A percentile compares a stretch with the other conserved stretches of the same genome.
Conservation (phyloP, 768 basidiomycete species). For the Hebeloma cylindrosporum region DNA sequence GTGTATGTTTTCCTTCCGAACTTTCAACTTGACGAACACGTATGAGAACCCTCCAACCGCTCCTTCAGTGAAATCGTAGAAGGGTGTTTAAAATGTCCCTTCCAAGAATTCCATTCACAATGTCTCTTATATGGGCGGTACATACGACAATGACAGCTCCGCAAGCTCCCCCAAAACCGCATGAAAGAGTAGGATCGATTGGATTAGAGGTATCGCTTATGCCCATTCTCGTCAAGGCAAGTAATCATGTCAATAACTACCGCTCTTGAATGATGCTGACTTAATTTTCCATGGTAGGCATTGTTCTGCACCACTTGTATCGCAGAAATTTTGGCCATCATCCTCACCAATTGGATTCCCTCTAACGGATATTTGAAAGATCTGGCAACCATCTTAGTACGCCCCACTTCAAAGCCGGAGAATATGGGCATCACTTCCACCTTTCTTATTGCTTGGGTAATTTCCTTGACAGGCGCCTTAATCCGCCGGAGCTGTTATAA, state of each 20-base stretch:
- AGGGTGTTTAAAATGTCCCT: slow-evolving; percentile 15
- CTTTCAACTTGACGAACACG: too few relatives aligned
- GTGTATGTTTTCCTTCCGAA: too few relatives aligned
- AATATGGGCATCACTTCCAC: slow-evolving; percentile 7
- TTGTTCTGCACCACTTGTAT: slow-evolving; percentile 20
- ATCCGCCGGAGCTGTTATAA: slow-evolving; percentile 18
- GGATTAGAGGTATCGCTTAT: slow-evolving; percentile 22
- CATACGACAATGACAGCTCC: slow-evolving; percentile 28
- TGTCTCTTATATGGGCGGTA: slow-evolving; percentile 27
- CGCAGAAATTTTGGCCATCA: slow-evolving; percentile 17
- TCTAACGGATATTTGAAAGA: slow-evolving; percentile 3
- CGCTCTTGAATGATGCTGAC: not conserved
- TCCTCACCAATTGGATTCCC: slow-evolving; percentile 16
- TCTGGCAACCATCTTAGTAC: slow-evolving; percentile 6
- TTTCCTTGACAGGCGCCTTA: slow-evolving; percentile 9
- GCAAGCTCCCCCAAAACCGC: slow-evolving; percentile 20
- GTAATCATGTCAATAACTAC: slow-evolving; percentile 1
- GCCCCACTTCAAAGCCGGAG: not conserved
- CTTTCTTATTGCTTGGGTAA: slow-evolving; percentile 13
- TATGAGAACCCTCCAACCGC: too few relatives aligned
- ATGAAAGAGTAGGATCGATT: slow-evolving; percentile 22
- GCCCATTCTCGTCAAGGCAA: slow-evolving; percentile 24
- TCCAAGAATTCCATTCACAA: slow-evolving; percentile 24
- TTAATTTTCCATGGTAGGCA: slow-evolving; percentile 8
- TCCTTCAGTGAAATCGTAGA: not conserved